phyloP scores from a whole-genome alignment of 208 protist genomes.

The Leishmania tarentolae region DNA sequence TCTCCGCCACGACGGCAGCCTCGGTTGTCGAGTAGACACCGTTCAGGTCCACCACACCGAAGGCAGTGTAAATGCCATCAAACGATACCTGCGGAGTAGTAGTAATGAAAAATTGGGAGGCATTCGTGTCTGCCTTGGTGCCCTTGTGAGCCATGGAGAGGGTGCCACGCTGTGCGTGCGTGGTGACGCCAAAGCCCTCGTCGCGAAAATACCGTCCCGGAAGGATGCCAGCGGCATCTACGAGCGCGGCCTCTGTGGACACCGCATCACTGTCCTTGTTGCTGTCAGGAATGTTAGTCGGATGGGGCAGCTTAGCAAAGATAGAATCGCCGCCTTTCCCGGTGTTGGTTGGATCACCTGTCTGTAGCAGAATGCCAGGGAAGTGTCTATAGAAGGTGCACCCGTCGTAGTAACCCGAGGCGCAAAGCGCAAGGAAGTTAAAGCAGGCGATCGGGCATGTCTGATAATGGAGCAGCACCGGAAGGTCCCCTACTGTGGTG shows the following conservation, averaged over 20 bases:
- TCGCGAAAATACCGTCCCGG: conserved; percentile 71
- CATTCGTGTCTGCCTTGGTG: conserved; percentile 83
- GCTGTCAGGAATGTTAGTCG: not conserved
- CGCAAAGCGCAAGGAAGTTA: conserved; percentile 97
- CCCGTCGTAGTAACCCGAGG: conserved; percentile 94
- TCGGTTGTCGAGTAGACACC: conserved; percentile 24
- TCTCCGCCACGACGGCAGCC: conserved; percentile 5
- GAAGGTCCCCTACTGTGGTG: conserved; percentile 70
- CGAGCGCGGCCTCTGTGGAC: not conserved
- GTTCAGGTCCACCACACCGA: conserved; percentile 87
- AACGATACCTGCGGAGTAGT: conserved; percentile 58
- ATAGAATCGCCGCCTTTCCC: conserved; percentile 95
- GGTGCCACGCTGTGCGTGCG: conserved; percentile 80
- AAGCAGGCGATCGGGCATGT: conserved; percentile 90
- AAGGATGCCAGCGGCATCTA: conserved; percentile 15
- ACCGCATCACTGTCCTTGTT: not conserved
- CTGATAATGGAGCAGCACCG: conserved; percentile 63
- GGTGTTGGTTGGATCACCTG: conserved; percentile 91
- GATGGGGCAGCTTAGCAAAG: conserved; percentile 57
- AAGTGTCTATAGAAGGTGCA: conserved; percentile 95
- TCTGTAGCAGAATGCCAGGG: conserved; percentile 92
- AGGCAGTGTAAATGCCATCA: conserved; percentile 95
- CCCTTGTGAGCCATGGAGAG: conserved; percentile 96
- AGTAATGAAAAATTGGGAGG: conserved; percentile 91
- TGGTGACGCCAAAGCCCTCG: conserved; percentile 93